A percentile compares a stretch with the other conserved stretches of the same genome.
Evolutionary conservation across 805 yeast genomes (phyloP).

Genomic region (Zygotorulaspora sp.): DNA sequence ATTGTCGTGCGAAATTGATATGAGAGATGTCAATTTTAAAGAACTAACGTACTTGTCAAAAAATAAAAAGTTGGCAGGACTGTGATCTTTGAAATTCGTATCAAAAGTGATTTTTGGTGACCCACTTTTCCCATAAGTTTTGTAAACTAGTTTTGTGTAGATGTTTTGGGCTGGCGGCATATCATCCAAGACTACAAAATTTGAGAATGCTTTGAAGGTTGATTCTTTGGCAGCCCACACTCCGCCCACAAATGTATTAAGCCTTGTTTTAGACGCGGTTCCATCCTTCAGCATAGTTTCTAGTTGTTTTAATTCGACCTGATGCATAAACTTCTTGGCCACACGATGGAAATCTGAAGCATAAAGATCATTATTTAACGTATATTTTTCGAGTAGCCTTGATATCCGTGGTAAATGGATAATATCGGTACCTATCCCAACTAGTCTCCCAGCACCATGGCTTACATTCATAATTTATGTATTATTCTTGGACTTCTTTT

Average conservation of each 20-base stretch:
- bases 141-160: constrained; percentile 26
- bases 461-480: background rate
- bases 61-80: constrained; percentile 9
- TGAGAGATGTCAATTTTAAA: constrained; percentile 8
- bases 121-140: constrained; percentile 17
- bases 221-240: constrained; percentile 35
- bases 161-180: constrained; percentile 31
- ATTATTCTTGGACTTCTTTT: too few species aligned
- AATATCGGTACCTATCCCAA: constrained; percentile 32
- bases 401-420: constrained; percentile 28
- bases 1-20: constrained; percentile 32
- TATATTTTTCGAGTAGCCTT: constrained; percentile 17
- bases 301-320: constrained; percentile 14
- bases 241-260: constrained; percentile 26
- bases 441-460: constrained; percentile 5
- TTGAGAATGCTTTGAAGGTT: constrained; percentile 22
- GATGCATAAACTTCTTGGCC: constrained; percentile 30
- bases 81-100: constrained; percentile 1
- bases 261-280: background rate
- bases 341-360: constrained; percentile 14
- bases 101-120: constrained; percentile 21
- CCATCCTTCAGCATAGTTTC: constrained; percentile 5
- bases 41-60: constrained; percentile 15
- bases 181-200: constrained; percentile 11
- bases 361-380: constrained; percentile 2